Percentiles rank a stretch among this genome's conserved stretches.
Conservation (phyloP, 352 stramenopile species). For the Phytopythium sindhum region DNA sequence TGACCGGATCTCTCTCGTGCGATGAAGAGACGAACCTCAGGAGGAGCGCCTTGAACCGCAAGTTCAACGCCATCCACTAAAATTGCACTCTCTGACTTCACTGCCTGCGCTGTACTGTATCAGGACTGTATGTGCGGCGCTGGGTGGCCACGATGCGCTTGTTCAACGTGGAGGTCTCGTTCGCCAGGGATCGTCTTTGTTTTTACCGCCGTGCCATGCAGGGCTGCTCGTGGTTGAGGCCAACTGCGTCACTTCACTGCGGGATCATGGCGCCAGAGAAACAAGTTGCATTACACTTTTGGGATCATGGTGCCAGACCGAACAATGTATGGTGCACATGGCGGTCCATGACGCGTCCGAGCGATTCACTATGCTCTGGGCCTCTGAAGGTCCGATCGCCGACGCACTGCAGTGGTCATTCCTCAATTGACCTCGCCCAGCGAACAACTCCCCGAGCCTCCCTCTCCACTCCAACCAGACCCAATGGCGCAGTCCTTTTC, state of each 20-base stretch:
- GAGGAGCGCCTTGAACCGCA: not conserved
- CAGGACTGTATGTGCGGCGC: no score
- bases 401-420: no score
- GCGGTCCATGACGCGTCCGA: no score
- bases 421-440: conserved; percentile 10
- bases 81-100: no score
- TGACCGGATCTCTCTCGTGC: not conserved
- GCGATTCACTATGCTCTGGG: no score
- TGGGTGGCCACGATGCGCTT: no score
- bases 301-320: no score
- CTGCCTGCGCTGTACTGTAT: no score
- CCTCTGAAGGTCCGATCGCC: no score
- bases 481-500: not conserved
- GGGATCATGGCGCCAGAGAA: not conserved
- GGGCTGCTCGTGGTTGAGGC: not conserved
- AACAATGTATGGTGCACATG: no score
- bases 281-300: no score
- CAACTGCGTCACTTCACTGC: not conserved
- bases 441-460: not conserved
- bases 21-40: not conserved
- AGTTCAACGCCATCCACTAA: not conserved
- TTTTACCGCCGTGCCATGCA: not conserved
- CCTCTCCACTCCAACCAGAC: conserved; percentile 1
- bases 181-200: not conserved
- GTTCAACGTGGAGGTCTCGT: not conserved